phyloP scores from a whole-genome alignment of 805 yeast genomes.

The Candida stauntonica region DNA sequence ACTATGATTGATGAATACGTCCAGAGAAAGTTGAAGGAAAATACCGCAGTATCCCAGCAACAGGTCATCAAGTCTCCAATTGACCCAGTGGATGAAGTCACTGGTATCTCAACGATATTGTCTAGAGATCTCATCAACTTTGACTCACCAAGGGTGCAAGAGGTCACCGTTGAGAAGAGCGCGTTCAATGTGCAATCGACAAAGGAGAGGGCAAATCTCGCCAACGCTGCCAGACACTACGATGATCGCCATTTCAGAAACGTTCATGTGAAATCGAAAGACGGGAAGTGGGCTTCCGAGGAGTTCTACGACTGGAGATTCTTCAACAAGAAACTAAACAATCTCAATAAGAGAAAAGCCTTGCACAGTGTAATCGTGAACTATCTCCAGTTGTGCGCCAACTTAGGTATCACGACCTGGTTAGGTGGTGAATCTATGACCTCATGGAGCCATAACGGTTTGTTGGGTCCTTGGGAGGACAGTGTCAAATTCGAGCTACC shows the following conservation, averaged over 20 bases:
- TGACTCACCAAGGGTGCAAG: slow-evolving; percentile 18
- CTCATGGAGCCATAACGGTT: slow-evolving; percentile 49
- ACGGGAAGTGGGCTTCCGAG: slow-evolving; percentile 29
- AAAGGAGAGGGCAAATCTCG: slow-evolving; percentile 28
- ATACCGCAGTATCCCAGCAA: slow-evolving; percentile 22
- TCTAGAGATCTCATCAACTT: slow-evolving; percentile 29
- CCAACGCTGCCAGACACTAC: slow-evolving; percentile 30
- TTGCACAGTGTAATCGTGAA: slow-evolving; percentile 43
- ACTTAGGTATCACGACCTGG: slow-evolving; percentile 42
- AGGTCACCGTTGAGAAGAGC: slow-evolving; percentile 18
- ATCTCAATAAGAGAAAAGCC: slow-evolving; percentile 37
- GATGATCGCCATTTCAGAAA: slow-evolving; percentile 32
- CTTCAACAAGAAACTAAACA: slow-evolving; percentile 41
- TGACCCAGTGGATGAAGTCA: slow-evolving; percentile 23
- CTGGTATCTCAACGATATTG: slow-evolving; percentile 27
- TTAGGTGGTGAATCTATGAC: slow-evolving; percentile 44
- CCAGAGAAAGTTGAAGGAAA: slow-evolving; percentile 25
- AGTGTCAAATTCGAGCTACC: slow-evolving; percentile 49
- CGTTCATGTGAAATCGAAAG: slow-evolving; percentile 31
- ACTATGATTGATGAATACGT: slow-evolving; percentile 34
- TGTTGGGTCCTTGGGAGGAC: slow-evolving; percentile 50
- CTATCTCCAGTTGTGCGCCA: slow-evolving; percentile 41
- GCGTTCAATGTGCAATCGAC: slow-evolving; percentile 28
- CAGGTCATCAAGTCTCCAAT: slow-evolving; percentile 32
- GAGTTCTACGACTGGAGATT: slow-evolving; percentile 64